A percentile compares a stretch with the other conserved stretches of the same genome.
Conservation (phyloP, 2,329 filamentous ascomycete genomes). For the Pestalotiopsis sp. region DNA sequence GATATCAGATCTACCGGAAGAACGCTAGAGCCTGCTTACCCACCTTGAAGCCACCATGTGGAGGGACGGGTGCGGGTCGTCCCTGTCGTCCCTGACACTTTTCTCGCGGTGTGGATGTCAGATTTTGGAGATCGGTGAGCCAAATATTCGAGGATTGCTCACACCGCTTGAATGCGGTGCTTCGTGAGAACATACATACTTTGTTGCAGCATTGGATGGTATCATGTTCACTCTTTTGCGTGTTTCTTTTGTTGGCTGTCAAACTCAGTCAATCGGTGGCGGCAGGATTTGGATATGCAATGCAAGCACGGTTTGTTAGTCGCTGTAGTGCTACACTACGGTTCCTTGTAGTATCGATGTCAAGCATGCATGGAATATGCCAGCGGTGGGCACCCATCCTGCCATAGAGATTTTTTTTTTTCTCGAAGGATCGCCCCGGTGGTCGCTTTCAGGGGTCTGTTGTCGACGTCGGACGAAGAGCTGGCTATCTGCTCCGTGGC, state of each 20-base stretch:
- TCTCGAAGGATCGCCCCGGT: background rate
- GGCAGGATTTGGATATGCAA: background rate
- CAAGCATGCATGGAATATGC: background rate
- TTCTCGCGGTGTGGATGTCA: background rate
- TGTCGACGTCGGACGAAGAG: background rate
- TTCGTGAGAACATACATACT: background rate
- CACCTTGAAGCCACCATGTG: too few species aligned
- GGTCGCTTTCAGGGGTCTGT: background rate
- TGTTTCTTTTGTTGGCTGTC: background rate
- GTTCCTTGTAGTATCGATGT: background rate
- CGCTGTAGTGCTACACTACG: background rate
- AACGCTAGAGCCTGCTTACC: too few species aligned
- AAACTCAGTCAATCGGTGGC: background rate
- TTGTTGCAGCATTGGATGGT: background rate
- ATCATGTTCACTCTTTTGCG: slow-evolving; percentile 10
- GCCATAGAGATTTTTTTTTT: too few species aligned
- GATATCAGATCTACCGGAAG: too few species aligned
- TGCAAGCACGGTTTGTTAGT: background rate
- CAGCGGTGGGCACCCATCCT: too few species aligned
- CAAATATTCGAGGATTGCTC: too few species aligned
- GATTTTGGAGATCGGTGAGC: background rate
- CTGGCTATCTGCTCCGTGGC: background rate
- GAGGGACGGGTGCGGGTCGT: slow-evolving; percentile 20
- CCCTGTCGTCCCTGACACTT: slow-evolving; percentile 2
- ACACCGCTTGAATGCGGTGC: too few species aligned